Conservation (phyloP, 2,329 filamentous ascomycete genomes). For the Epichloe sylvatica region DNA sequence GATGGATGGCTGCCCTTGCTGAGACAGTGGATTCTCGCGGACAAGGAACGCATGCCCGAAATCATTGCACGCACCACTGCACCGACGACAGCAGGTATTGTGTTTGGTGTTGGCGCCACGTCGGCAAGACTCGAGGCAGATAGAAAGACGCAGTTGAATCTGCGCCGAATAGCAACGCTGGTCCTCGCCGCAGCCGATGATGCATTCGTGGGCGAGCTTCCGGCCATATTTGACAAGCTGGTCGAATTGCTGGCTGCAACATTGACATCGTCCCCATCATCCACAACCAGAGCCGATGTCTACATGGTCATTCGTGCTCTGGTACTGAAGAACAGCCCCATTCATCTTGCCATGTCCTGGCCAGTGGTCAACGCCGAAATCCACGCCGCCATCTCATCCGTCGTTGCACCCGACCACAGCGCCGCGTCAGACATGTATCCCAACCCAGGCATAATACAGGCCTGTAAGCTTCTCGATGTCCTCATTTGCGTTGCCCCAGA, state of each 20-base stretch:
- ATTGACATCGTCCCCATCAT: slow-evolving; percentile 79
- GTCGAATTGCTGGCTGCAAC: slow-evolving; percentile 78
- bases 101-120: slow-evolving; percentile 94
- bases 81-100: slow-evolving; percentile 85
- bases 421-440: slow-evolving; percentile 57
- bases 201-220: slow-evolving; percentile 64
- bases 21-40: slow-evolving; percentile 67
- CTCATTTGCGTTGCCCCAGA: slow-evolving; percentile 79
- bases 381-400: slow-evolving; percentile 62
- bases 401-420: slow-evolving; percentile 53
- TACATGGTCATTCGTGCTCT: slow-evolving; percentile 79
- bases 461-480: slow-evolving; percentile 83
- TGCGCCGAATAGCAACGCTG: slow-evolving; percentile 68
- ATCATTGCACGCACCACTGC: slow-evolving; percentile 64
- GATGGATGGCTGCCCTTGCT: slow-evolving; percentile 71
- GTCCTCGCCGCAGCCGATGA: slow-evolving; percentile 66
- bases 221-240: slow-evolving; percentile 63
- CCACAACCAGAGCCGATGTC: slow-evolving; percentile 73
- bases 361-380: slow-evolving; percentile 79
- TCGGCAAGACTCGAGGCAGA: slow-evolving; percentile 92
- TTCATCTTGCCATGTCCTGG: slow-evolving; percentile 78
- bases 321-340: slow-evolving; percentile 60
- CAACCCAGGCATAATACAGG: slow-evolving; percentile 67
- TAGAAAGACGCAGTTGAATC: slow-evolving; percentile 77
- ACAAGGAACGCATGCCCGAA: slow-evolving; percentile 81